phyloP scores from a whole-genome alignment of 164 flowering plant genomes.

The Dillenia turbinata region DNA sequence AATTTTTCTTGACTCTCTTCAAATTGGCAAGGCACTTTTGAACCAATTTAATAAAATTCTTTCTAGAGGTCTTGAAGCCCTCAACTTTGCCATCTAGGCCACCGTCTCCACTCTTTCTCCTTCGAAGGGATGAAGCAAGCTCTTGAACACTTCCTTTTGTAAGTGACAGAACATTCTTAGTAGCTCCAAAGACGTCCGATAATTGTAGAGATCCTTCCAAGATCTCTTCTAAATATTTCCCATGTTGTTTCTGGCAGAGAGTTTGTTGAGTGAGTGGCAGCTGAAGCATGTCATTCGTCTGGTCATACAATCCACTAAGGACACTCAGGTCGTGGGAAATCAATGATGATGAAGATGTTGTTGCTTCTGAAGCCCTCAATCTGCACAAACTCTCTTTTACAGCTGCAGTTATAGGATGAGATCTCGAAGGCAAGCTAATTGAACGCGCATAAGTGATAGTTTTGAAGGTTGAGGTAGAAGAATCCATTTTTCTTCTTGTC shows the following conservation, averaged over 20 bases:
- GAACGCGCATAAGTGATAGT: conserved; percentile 16
- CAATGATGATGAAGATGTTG: conserved; percentile 1
- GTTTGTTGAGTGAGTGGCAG: conserved; percentile 11
- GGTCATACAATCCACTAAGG: conserved; percentile 11
- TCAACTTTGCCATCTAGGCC: not conserved
- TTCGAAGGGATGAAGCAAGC: conserved; percentile 8
- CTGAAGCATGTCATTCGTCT: conserved; percentile 11
- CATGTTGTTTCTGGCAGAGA: conserved; percentile 3
- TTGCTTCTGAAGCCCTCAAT: not conserved
- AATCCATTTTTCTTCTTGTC: not conserved
- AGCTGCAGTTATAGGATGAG: conserved; percentile 12
- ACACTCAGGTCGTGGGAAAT: not conserved
- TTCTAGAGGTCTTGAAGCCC: conserved; percentile 4
- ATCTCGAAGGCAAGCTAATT: conserved; percentile 19
- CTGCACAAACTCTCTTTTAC: conserved; percentile 1
- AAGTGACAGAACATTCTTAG: conserved; percentile 11
- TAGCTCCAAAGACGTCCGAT: conserved; percentile 10
- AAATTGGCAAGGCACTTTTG: conserved; percentile 9
- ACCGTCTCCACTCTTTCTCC: conserved; percentile 12
- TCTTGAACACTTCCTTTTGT: conserved; percentile 11
- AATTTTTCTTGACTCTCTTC: conserved; percentile 4
- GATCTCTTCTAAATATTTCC: conserved; percentile 13
- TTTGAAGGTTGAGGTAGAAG: not conserved
- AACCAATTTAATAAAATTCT: conserved; percentile 12
- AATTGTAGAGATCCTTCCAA: conserved; percentile 16